Evolutionary conservation across 2,329 filamentous ascomycete species (phyloP), one percentile per base, ranked within the genome.

Genomic region (Colletotrichum tabaci): DNA sequence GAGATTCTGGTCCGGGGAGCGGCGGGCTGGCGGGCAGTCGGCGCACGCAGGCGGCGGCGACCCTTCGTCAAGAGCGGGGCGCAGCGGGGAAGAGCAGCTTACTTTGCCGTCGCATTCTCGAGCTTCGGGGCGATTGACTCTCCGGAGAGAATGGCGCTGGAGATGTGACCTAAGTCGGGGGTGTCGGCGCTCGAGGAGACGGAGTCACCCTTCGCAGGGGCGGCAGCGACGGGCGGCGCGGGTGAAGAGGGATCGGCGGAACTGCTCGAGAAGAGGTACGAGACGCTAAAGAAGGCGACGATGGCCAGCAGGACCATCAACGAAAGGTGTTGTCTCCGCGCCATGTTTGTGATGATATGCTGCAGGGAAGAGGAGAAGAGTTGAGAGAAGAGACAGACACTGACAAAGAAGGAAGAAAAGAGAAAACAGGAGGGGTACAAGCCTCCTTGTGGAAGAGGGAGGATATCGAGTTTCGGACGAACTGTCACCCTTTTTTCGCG

Each of bases 91-190:
- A 49, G 46, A 40, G 61, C 50, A 46, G 78, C 86, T 61, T 84
- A 92, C 91, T 96, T 96, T 65, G 90, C 85, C 8, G 94, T 96
- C 72, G 92, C 93, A 82, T 96, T 96, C 78, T 93, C 94, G 64
- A 96, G 85, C 82, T 94, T 95, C 1, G 93, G 92, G 61, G 93
- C 93, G 77, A 95, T 96, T 4, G 91, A 91, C 66, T 90, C 90
- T 67, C 93, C 93, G 21, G 87, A 86, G 26, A 94, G 84, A 21
- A 92, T 81, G 53, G 81, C 81, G 35, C 83, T 80, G 1, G 88
- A 82, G 38, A 89, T 75, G 40, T 79, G 75, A 46, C 80, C 80
- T 40, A 89, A 76, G 64, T 85, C 85, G 26, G 85, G 74, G 21
- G 49, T 55, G 52, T 73, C 71, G 50, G 35, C 53, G 52, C 56